Base-by-base conservation (phyloP, 371 early-diverging fungal genomes). In the Apophysomyces sp. region DNA sequence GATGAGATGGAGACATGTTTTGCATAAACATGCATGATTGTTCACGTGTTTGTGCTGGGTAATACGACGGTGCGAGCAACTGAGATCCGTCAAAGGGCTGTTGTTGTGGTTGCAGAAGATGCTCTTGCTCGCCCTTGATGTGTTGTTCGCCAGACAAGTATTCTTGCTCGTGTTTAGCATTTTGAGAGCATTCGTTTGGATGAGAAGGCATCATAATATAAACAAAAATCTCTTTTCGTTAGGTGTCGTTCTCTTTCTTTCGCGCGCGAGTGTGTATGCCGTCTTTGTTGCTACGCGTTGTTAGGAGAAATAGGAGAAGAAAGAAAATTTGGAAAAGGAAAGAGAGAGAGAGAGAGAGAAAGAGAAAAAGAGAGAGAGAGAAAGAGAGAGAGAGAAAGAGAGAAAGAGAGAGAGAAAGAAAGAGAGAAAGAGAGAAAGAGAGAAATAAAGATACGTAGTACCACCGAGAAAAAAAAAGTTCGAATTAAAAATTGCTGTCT, bases 171-270 rank as follows among this genome's bases (percentile, higher is more conserved):
- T 21, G 49, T 44, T 44, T 44, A 44, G 8, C 21, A 21, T 44
- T 44, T 44, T 21, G 49, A 21, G 49, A 21, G 21, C 49, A 21
- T 16, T 44, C 24, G 49, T 44, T 44, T 44, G 49, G 9, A 44
- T 26, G 49, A 44, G 21, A 44, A 44, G 49, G 49, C 49, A 44
- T n/a, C 49, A 44, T 44, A 44, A n/a, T 44, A 44, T 44, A 44
- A 21, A 44, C 49, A 44, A 44, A 44, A 21, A 44, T 44, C 24
- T n/a, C 18, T 44, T 26, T 1, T n/a, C n/a, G 4, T 9, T 44
- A n/a, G 9, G n/a, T 44, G 21, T 41, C n/a, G 18, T 41, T 16
- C 7, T 15, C 2, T 18, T 41, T 41, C 21, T 7, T 9, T 44
- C 21, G 21, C 21, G 4, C 11, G 24, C 9, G 8, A 4, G 49